These are phyloP conservation scores for Tetragonia tetragonoides DNA, from an alignment of 148 eudicot genomes.

Conservation along the genomic window DNA sequence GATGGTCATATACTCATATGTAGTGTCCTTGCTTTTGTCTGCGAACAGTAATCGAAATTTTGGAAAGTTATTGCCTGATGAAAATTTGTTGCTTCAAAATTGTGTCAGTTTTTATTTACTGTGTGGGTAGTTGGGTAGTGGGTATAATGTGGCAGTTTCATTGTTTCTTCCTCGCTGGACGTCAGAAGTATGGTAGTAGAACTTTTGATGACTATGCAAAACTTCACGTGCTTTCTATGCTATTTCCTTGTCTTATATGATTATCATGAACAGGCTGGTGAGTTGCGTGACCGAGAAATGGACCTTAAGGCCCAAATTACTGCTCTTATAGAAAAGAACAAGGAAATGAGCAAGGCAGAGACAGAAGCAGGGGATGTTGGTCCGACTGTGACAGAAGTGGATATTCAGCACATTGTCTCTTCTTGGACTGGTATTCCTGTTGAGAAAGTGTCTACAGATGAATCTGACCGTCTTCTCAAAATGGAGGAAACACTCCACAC, in stretches of 20 bases:
- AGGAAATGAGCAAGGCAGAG: constrained; percentile 80
- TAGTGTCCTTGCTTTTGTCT: no score
- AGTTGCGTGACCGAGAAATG: constrained; percentile 74
- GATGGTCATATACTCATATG: no score
- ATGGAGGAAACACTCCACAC: constrained; percentile 88
- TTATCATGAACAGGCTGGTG: constrained; percentile 57
- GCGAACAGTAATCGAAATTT: no score
- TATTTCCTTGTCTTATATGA: not conserved
- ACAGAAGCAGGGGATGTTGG: constrained; percentile 46
- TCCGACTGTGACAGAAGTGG: constrained; percentile 77
- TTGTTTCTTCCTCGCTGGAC: no score
- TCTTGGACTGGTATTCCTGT: constrained; percentile 96
- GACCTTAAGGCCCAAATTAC: constrained; percentile 74
- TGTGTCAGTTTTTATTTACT: no score
- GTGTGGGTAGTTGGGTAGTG: no score
- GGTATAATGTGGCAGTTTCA: no score
- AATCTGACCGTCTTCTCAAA: constrained; percentile 85
- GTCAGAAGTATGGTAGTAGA: no score
- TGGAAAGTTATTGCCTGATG: no score
- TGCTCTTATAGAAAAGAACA: constrained; percentile 65
- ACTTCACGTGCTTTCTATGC: no score
- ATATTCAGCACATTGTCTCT: constrained; percentile 82
- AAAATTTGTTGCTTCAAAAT: no score
- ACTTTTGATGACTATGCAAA: no score
- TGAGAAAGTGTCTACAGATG: constrained; percentile 77